Conservation (phyloP, 1,139 yeast genomes). For the Saccharomycopsis hybrid region DNA sequence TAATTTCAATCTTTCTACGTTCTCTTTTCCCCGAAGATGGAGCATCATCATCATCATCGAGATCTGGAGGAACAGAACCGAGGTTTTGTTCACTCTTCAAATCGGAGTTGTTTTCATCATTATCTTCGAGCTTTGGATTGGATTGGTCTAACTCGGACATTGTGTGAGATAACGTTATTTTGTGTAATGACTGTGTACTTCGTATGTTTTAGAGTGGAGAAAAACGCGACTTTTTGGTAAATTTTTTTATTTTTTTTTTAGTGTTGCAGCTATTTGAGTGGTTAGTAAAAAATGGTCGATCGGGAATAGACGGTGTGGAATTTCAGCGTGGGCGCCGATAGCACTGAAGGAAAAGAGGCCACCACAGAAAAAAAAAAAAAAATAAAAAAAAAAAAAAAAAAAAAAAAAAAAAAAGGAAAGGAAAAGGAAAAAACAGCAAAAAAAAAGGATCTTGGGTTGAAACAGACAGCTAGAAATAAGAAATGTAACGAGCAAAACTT, state of each 20-base stretch:
- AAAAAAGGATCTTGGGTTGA: no score
- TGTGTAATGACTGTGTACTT: no score
- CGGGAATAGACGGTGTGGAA: background rate
- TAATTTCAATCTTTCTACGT: conserved; percentile 94
- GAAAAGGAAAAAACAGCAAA: no score
- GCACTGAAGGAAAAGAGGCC: background rate
- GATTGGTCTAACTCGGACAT: conserved; percentile 22
- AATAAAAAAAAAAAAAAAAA: no score
- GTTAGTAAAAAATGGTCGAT: no score
- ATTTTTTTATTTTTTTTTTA: background rate
- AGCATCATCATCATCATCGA: conserved; percentile 58
- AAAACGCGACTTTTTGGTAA: no score
- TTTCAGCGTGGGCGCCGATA: background rate
- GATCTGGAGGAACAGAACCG: conserved; percentile 1
- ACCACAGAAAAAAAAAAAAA: background rate
- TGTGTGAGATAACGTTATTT: no score
- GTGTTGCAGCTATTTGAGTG: background rate
- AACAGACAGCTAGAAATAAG: no score
- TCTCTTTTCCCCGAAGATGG: conserved; percentile 45
- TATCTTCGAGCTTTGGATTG: conserved; percentile 23
- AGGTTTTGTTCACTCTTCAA: conserved; percentile 22
- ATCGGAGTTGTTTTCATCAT: conserved; percentile 24
- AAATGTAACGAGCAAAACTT: no score
- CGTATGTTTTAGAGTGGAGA: background rate
- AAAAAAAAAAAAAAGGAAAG: no score